Conservation (phyloP, 1,284 basidiomycete genomes). For the Sanguinoderma infundibulare region DNA sequence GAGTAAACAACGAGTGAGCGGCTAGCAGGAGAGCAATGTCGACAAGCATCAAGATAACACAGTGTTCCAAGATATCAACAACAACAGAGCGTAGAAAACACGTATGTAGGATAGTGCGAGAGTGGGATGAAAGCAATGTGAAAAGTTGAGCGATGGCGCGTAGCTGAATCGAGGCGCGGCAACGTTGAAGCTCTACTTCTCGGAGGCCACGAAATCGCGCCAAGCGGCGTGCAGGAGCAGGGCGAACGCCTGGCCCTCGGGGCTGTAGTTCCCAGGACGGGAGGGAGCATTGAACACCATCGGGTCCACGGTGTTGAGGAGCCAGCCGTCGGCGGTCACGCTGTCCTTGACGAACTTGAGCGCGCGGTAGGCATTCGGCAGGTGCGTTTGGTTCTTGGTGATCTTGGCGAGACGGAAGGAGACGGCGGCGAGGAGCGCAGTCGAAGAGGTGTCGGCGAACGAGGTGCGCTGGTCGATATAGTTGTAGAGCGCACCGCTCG, state of each 20-base stretch:
- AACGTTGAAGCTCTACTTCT: not conserved
- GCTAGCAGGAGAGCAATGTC: no score
- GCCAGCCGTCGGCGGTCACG: constrained; percentile 51
- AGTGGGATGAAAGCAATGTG: not conserved
- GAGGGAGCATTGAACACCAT: constrained; percentile 51
- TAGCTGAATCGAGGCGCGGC: not conserved
- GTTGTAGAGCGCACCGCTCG: constrained; percentile 52
- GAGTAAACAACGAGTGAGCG: no score
- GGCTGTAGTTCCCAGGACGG: constrained; percentile 47
- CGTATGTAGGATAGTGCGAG: no score
- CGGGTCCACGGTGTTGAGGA: constrained; percentile 68
- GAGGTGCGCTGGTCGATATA: constrained; percentile 48
- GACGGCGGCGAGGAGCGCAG: constrained; percentile 55
- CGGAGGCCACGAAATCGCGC: constrained; percentile 43
- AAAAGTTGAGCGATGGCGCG: not conserved
- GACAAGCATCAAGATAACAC: not conserved
- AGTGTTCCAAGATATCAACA: not conserved
- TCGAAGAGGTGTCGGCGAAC: constrained; percentile 55
- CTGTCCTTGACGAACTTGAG: constrained; percentile 42
- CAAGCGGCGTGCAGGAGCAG: constrained; percentile 67
- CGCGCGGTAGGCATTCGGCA: constrained; percentile 48
- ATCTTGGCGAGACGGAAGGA: constrained; percentile 47
- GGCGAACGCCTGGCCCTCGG: constrained; percentile 70
- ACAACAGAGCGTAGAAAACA: not conserved
- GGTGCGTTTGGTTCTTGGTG: constrained; percentile 32